Evolutionary conservation across 2,329 filamentous ascomycete genomes (phyloP), one percentile per base, ranked within the genome.

Genomic region (Zymoseptoria pseudotritici): DNA sequence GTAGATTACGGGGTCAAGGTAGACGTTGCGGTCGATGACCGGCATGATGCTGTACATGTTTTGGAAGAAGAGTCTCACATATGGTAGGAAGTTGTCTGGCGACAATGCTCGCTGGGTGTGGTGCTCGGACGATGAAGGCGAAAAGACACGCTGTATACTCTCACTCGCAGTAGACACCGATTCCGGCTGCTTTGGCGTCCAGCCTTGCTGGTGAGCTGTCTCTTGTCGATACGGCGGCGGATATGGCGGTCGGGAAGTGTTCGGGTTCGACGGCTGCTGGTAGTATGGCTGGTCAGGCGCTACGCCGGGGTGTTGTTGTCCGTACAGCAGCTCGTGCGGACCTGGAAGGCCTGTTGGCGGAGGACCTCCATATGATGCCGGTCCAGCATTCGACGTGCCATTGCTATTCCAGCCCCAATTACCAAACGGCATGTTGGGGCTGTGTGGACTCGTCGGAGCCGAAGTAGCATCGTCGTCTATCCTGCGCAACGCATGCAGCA

Each of bases 41-140:
- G 72, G 72, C 71, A 74, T 74, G 54, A 73, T 73, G 0, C 67
- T 65, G 50, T 71, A 74, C 67, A 74, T 73, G 62, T 74, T 70
- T 8, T 63, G 61, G 58, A 72, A 73, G 67, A 74, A 74, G 0
- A 74, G 66, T 26, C 68, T 65, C 6, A 73, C 64, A 53, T 72
- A 74, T 4, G 71, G 71, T n/a, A 67, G 54, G 46, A 73, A 73
- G 3, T 61, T 61, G 21, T 72, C 68, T 19, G 59, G 59, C 6
- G 65, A 52, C 9, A 73, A 58, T 26, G 57, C 42, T 8, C 70
- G 69, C 10, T 63, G 64, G 9, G 51, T 55, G 42, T 61, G 61
- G 49, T 53, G 54, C 22, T 69, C 65, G 6, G 67, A 64, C 9
- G 58, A 65, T 31, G 63, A 52, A 3, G 67, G 64, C 13, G 65